These are phyloP conservation scores for Wickerhamomyces tratensis DNA, from an alignment of 805 yeast genomes.

Conservation along the genomic window DNA sequence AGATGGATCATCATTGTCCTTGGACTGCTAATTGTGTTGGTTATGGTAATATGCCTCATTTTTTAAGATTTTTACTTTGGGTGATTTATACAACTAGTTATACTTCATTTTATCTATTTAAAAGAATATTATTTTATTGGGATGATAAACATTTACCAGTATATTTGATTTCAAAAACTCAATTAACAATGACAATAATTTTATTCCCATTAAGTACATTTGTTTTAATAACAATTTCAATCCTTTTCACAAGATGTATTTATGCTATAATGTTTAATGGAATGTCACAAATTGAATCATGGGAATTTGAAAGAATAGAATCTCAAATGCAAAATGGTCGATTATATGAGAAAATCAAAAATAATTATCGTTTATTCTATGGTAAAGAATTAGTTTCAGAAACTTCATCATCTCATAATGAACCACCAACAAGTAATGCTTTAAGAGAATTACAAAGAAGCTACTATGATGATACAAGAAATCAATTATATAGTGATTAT, in stretches of 20 bases:
- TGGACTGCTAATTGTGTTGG: conserved; percentile 95
- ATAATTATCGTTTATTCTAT: conserved; percentile 26
- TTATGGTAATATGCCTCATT: conserved; percentile 65
- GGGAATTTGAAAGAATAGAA: conserved; percentile 85
- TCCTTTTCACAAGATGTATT: conserved; percentile 55
- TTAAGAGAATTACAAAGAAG: background rate
- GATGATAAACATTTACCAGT: conserved; percentile 40
- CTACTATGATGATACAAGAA: background rate
- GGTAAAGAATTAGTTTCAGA: conserved; percentile 10
- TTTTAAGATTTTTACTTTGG: conserved; percentile 66
- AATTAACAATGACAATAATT: conserved; percentile 45
- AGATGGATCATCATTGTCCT: conserved; percentile 93
- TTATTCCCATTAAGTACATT: conserved; percentile 47
- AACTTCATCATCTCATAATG: conserved; percentile 8
- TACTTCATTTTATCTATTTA: conserved; percentile 31
- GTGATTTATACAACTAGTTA: conserved; percentile 41
- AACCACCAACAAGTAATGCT: conserved; percentile 5
- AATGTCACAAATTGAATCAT: conserved; percentile 80
- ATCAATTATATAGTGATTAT: too few relatives aligned
- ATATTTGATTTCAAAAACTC: conserved; percentile 40
- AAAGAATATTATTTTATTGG: conserved; percentile 36
- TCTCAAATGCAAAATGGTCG: conserved; percentile 47
- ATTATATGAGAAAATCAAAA: conserved; percentile 39
- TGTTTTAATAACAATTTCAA: conserved; percentile 47
- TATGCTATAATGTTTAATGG: conserved; percentile 48